Base-by-base conservation (phyloP, 2,329 filamentous ascomycete species). In the Fusarium drepaniforme region DNA sequence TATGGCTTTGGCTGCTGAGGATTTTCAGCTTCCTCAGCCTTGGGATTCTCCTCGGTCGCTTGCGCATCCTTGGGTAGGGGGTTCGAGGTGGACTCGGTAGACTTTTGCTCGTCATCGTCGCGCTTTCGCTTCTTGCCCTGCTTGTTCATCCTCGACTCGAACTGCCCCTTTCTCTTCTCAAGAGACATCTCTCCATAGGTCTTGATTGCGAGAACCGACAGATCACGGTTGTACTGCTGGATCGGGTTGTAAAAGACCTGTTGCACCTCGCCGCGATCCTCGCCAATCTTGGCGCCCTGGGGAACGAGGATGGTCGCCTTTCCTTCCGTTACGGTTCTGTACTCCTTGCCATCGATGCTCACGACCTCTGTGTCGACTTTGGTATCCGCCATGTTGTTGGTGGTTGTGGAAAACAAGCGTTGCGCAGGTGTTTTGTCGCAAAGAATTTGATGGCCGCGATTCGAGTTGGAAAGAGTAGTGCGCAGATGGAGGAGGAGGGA, bases 231-330 rank as follows among this genome's bases (percentile, higher is more conserved):
- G 88, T 98, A 99, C 82, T 99, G 97, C 82, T 99, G 97, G 65
- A 99, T 98, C 0, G 97, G 96, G 79, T 99, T 99, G 88, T 99
- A 99, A 81, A 99, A 99, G 66, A 99, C 97, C 78, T 96, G 93
- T 77, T 92, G 90, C 44, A 91, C 87, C 77, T 91, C 88, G 62
- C 92, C 89, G 69, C 89, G 86, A 78, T 90, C 89, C 67, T 87
- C 83, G 8, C 82, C 81, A 67, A 84, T 82, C 77, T 83, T 85
- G 25, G 84, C 82, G 8, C 84, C 83, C 56, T 86, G 84, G 11
- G 88, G 89, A 21, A 89, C 87, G 51, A 90, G 81, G 53, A 91
- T 91, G 37, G 86, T 86, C n/a, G 88, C 90, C 58, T 88, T 86
- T 0, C 90, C 90, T 74, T 91, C 90, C 70, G 83, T 86, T 6